Percentiles rank a stretch among this genome's conserved stretches.
phyloP scores from a whole-genome alignment of 805 yeast species.

The Ogataea populi-albae region DNA sequence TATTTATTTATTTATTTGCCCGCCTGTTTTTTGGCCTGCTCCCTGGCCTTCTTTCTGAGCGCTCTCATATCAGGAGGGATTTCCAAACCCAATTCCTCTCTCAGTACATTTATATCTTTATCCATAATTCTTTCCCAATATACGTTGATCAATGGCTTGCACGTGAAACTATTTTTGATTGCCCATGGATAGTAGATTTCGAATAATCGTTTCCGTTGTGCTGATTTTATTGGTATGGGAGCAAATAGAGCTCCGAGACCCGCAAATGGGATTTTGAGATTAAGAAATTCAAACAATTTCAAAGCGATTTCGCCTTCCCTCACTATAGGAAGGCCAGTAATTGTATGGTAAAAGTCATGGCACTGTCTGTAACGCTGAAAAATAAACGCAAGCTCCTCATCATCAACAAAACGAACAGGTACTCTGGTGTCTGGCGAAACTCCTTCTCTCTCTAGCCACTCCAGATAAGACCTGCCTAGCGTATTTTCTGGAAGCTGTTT shows the following conservation, averaged over 20 bases:
- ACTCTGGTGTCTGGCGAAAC: constrained; percentile 93
- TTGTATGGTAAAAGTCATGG: constrained; percentile 94
- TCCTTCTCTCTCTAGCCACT: constrained; percentile 82
- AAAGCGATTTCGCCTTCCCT: constrained; percentile 97
- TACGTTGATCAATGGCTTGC: constrained; percentile 78
- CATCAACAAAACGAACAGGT: constrained; percentile 81
- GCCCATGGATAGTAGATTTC: constrained; percentile 89
- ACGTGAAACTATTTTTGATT: constrained; percentile 61
- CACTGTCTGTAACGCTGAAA: constrained; percentile 93
- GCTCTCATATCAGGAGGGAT: constrained; percentile 77
- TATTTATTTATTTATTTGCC: too few relatives aligned
- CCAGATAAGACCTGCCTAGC: constrained; percentile 73
- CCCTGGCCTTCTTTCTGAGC: constrained; percentile 45
- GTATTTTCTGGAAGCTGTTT: constrained; percentile 61
- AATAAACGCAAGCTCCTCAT: constrained; percentile 88
- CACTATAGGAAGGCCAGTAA: constrained; percentile 84
- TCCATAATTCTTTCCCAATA: constrained; percentile 88
- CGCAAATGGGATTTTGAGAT: constrained; percentile 92
- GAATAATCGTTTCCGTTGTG: constrained; percentile 61
- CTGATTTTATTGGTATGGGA: constrained; percentile 66
- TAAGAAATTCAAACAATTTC: constrained; percentile 87
- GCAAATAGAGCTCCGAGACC: constrained; percentile 90
- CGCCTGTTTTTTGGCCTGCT: constrained; percentile 8
- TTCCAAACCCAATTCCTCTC: constrained; percentile 68
- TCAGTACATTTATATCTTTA: constrained; percentile 66